Conservation (phyloP, 2,329 filamentous ascomycete genomes). For the Cordyceps farinosa region DNA sequence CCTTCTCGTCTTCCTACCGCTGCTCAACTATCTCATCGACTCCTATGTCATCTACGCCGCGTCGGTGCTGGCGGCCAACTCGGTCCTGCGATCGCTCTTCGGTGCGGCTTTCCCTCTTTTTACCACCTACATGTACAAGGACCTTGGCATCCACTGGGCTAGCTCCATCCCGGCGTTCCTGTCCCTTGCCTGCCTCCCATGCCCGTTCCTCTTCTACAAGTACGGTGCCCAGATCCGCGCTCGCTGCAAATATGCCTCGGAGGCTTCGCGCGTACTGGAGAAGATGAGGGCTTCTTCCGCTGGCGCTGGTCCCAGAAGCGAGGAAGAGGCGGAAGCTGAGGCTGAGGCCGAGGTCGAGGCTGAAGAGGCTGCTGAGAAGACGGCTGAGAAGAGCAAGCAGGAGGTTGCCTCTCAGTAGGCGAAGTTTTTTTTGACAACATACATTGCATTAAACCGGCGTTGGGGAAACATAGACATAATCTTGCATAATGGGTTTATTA, state of each 20-base stretch:
- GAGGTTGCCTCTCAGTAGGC: neutral
- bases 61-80: slow-evolving; percentile 68
- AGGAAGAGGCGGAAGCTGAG: slow-evolving; percentile 19
- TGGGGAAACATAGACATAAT: neutral
- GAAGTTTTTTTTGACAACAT: neutral
- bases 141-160: slow-evolving; percentile 72
- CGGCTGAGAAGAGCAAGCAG: neutral
- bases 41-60: slow-evolving; percentile 73
- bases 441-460: slow-evolving; percentile 15
- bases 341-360: slow-evolving; percentile 4
- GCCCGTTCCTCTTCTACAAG: slow-evolving; percentile 73
- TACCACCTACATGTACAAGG: slow-evolving; percentile 55
- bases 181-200: slow-evolving; percentile 65
- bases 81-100: slow-evolving; percentile 67
- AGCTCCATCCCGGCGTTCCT: slow-evolving; percentile 71
- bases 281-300: slow-evolving; percentile 18
- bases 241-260: slow-evolving; percentile 66
- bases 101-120: slow-evolving; percentile 72
- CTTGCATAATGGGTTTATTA: slow-evolving; percentile 2
- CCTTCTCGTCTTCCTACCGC: slow-evolving; percentile 62
- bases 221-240: slow-evolving; percentile 62
- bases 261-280: slow-evolving; percentile 60
- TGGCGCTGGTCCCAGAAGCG: slow-evolving; percentile 6
- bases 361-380: neutral
- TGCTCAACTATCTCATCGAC: slow-evolving; percentile 67